Conservation (phyloP, 306 rosid genomes). For the Pachyrhizus erosus region DNA sequence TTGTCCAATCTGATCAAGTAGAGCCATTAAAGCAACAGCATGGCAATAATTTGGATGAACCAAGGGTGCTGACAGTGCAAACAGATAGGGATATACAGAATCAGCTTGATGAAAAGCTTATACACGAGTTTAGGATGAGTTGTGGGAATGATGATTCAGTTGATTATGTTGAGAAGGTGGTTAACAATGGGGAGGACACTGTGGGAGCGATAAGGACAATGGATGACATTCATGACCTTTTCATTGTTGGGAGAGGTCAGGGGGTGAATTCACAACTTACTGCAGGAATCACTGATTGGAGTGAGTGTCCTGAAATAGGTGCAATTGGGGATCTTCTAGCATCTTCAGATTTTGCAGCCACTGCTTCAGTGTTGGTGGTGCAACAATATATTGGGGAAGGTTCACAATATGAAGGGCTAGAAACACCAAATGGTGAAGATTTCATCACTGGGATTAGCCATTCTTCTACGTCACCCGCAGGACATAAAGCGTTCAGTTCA, state of each 20-base stretch:
- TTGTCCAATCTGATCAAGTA: constrained; percentile 53
- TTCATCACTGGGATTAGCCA: background rate
- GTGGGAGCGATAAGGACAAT: constrained; percentile 73
- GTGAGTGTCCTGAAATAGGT: constrained; percentile 93
- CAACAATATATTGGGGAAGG: constrained; percentile 67
- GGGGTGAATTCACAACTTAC: constrained; percentile 75
- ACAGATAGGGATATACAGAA: constrained; percentile 57
- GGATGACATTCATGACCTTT: constrained; percentile 72
- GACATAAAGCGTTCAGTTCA: constrained; percentile 11
- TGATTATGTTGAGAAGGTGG: constrained; percentile 62
- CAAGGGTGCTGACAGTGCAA: constrained; percentile 45
- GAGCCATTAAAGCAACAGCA: constrained; percentile 27
- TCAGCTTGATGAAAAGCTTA: constrained; percentile 59
- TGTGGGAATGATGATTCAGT: constrained; percentile 47
- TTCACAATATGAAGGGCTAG: constrained; percentile 33
- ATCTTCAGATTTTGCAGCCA: constrained; percentile 86
- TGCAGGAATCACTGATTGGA: constrained; percentile 95
- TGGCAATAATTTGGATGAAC: background rate
- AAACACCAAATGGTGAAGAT: constrained; percentile 41
- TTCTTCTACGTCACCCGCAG: constrained; percentile 9
- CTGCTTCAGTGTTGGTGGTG: constrained; percentile 81
- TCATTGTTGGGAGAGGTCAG: constrained; percentile 91
- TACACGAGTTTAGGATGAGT: constrained; percentile 56
- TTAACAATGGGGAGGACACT: constrained; percentile 86
- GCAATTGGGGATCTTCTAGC: constrained; percentile 89